Conservation (phyloP, 2,329 filamentous ascomycete species). For the Aotearoamyces nothofagi region DNA sequence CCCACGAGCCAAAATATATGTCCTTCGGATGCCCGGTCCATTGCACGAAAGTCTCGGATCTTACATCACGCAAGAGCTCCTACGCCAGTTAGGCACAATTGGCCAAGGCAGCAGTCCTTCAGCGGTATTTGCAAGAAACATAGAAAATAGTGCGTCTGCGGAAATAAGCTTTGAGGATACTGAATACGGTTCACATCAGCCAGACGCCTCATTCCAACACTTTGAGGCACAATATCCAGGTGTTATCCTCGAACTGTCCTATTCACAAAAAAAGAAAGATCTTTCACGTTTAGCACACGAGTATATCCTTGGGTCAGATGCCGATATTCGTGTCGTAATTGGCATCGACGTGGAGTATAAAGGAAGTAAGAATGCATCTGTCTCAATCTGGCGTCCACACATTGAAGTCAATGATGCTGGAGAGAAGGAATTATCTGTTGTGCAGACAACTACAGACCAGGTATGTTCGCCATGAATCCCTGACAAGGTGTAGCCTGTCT, state of each 20-base stretch:
- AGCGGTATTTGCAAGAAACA: conserved; percentile 7
- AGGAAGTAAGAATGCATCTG: conserved; percentile 10
- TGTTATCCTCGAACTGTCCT: conserved; percentile 15
- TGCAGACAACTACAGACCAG: conserved; percentile 8
- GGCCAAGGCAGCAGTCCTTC: conserved; percentile 4
- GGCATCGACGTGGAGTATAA: conserved; percentile 17
- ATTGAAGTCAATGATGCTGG: too few species aligned
- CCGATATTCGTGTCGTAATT: conserved; percentile 14
- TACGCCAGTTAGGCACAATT: neutral
- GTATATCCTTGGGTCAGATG: conserved; percentile 14
- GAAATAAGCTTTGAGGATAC: conserved; percentile 6
- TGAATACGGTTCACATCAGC: conserved; percentile 8
- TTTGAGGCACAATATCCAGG: conserved; percentile 9
- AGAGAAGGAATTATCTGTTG: conserved; percentile 9
- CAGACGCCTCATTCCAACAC: conserved; percentile 9
- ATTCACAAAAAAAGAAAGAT: conserved; percentile 15
- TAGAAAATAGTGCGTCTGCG: conserved; percentile 7
- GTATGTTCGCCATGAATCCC: conserved; percentile 4
- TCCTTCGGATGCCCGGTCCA: too few species aligned
- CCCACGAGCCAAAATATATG: too few species aligned
- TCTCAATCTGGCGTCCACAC: too few species aligned
- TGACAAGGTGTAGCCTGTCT: conserved; percentile 2
- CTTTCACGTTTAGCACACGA: conserved; percentile 13
- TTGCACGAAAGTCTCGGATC: too few species aligned
- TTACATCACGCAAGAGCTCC: too few species aligned